Evolutionary conservation across 108 stramenopile species (phyloP), one percentile per base, ranked within the genome.

Genomic region (Thalassiosira profunda): DNA sequence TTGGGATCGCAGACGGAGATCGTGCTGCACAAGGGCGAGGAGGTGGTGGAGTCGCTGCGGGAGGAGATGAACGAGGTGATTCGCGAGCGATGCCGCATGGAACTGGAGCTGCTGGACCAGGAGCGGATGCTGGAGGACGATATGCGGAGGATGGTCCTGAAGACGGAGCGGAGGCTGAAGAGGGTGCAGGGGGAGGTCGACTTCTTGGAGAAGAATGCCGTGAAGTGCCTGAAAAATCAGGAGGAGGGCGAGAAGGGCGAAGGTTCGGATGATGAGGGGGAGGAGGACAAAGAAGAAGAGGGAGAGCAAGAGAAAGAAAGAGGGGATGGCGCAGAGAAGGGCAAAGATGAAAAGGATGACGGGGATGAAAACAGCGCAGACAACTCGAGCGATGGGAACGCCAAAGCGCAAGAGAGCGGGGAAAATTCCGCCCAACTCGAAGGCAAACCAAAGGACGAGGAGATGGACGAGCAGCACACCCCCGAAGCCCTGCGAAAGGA

Each of bases 1-100:
- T 69, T 77, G 47, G 54, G 46, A 21, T 29, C 31, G 17, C 76
- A 77, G 33, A 77, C 76, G 37, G 76, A 77, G 31, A 63, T 77
- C 20, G 67, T 77, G 5, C 48, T 77, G 40, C 61, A 69, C 17
- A 77, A 77, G 60, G 76, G 76, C 25, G 76, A 77, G 28, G 76
- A 77, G 57, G 76, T 77, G 15, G 60, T 77, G 14, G 76, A 77
- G 20, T 55, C 52, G 14, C 28, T 77, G 47, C 15, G 76, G 15
- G 67, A 69, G 46, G 76, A 77, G 62, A 77, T 77, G 68, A 77
- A 77, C 44, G 76, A 77, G 56, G 76, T 77, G 10, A 77, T 77
- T 43, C 23, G 76, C 11, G 76, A 77, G 33, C 57, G 76, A 36
- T 63, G 67, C 52, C 53, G 67, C 33, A 77, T 77, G 76, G 76